Conservation (phyloP, 495 filamentous ascomycete genomes). For the Coniosporium apollinis region DNA sequence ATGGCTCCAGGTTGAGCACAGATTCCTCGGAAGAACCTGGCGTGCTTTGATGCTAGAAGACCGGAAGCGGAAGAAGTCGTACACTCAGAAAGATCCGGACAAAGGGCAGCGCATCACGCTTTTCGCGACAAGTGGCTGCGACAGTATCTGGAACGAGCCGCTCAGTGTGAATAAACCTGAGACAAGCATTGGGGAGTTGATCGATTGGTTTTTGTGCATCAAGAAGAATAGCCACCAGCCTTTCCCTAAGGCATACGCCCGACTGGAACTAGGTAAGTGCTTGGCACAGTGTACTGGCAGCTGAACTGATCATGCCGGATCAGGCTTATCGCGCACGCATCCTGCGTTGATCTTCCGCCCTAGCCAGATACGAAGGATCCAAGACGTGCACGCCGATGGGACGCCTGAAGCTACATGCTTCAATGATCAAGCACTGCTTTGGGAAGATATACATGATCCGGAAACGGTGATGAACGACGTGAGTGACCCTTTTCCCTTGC, state of each 20-base stretch:
- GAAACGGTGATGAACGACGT: conserved; percentile 15
- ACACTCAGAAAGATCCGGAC: background rate
- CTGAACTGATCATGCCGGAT: background rate
- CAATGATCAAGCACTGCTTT: conserved; percentile 12
- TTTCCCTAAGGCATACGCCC: conserved; percentile 21
- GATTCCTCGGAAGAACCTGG: conserved; percentile 21
- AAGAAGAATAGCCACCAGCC: conserved; percentile 13
- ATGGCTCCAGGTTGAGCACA: conserved; percentile 12
- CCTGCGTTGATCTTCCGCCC: conserved; percentile 14
- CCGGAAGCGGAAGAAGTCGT: conserved; percentile 12
- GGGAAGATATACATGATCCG: conserved; percentile 4
- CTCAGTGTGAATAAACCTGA: no score
- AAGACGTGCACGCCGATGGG: conserved; percentile 12
- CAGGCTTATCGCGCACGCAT: conserved; percentile 14
- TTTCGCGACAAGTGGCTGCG: conserved; percentile 10
- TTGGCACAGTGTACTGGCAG: no score
- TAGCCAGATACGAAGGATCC: conserved; percentile 10
- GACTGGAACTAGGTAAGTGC: conserved; percentile 14
- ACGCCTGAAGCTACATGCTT: conserved; percentile 14
- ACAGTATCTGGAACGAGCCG: no score
- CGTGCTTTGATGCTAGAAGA: conserved; percentile 11
- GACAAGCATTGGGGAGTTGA: conserved; percentile 9
- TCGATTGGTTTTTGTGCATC: conserved; percentile 21
- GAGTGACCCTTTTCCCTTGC: no score
- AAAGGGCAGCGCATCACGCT: conserved; percentile 9